Percentiles rank a stretch among this genome's conserved stretches.
These are phyloP conservation scores for Globisporangium yorkense DNA, from an alignment of 352 stramenopile species.

Conservation along the genomic window DNA sequence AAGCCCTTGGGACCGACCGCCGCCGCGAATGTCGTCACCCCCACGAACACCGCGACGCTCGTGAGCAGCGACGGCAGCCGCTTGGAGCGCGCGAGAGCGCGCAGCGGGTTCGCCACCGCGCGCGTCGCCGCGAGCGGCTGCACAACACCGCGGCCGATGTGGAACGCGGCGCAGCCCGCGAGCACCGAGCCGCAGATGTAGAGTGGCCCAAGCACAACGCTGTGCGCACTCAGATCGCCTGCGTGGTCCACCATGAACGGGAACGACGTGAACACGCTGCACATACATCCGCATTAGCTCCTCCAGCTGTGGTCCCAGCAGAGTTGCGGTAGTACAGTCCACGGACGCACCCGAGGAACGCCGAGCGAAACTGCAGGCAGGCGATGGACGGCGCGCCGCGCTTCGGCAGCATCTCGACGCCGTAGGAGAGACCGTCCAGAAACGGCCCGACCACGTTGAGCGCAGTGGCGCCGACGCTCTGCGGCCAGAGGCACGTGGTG, in stretches of 20 bases:
- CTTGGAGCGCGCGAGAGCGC: conserved; percentile 11
- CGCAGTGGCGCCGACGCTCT: conserved; percentile 56
- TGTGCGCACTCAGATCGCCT: conserved; percentile 50
- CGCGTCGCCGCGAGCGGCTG: conserved; percentile 10
- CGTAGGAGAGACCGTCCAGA: conserved; percentile 65
- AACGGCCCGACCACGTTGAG: conserved; percentile 76
- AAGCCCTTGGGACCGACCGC: conserved; percentile 53
- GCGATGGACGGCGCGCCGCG: conserved; percentile 24
- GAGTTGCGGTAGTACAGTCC: background rate
- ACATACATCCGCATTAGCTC: background rate
- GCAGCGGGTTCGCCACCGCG: conserved; percentile 9
- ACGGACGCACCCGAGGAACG: conserved; percentile 61
- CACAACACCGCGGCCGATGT: conserved; percentile 34
- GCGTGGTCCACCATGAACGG: conserved; percentile 86
- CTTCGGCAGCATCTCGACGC: conserved; percentile 41
- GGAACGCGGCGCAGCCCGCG: conserved; percentile 49
- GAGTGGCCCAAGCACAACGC: conserved; percentile 32
- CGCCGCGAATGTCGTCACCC: conserved; percentile 30
- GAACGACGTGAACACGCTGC: conserved; percentile 83
- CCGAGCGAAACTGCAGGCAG: conserved; percentile 60
- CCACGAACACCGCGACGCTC: conserved; percentile 29
- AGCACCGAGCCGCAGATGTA: conserved; percentile 60
- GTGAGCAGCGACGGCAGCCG: conserved; percentile 28
- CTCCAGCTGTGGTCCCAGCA: too few species aligned
- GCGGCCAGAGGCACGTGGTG: conserved; percentile 72